Percentiles rank a stretch among this genome's conserved stretches.
Evolutionary conservation across 169 alveolate species (phyloP).

Genomic region (Plasmodium coatneyi): DNA sequence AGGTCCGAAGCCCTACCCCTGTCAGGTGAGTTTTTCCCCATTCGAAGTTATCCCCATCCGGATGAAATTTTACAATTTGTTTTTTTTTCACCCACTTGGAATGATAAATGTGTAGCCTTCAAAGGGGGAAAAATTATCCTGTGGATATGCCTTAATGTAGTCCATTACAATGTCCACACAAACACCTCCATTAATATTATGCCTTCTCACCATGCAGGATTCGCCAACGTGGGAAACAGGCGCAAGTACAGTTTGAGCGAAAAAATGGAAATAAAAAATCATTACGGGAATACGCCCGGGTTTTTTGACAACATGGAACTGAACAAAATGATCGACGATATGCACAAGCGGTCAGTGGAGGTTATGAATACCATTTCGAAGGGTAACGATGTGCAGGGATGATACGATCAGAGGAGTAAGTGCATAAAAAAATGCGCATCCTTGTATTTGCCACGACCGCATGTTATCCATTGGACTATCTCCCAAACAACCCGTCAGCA

Average conservation of each 20-base stretch:
- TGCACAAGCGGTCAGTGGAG: constrained; percentile 71
- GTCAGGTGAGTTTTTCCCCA: constrained; percentile 77
- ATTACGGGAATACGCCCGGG: constrained; percentile 42
- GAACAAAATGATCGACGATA: constrained; percentile 75
- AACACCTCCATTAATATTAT: not conserved
- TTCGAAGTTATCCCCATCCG: not conserved
- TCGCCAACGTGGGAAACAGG: constrained; percentile 80
- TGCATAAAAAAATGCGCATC: not conserved
- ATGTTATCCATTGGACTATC: not conserved
- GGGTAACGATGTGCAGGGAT: constrained; percentile 75
- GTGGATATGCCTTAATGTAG: not conserved
- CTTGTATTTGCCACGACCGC: too few relatives aligned
- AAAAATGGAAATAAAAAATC: constrained; percentile 58
- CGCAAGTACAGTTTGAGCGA: constrained; percentile 80
- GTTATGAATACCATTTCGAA: constrained; percentile 76
- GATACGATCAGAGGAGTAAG: not conserved
- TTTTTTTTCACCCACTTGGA: not conserved
- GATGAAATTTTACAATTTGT: not conserved
- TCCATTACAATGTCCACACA: not conserved
- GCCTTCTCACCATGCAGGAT: constrained; percentile 65
- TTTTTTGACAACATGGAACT: constrained; percentile 51
- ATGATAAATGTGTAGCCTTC: not conserved
- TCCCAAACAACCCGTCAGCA: not conserved
- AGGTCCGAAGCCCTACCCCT: constrained; percentile 86
- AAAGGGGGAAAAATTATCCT: not conserved